phyloP scores from a whole-genome alignment of 345 rosid species.

The Euphorbia pulcherrima region DNA sequence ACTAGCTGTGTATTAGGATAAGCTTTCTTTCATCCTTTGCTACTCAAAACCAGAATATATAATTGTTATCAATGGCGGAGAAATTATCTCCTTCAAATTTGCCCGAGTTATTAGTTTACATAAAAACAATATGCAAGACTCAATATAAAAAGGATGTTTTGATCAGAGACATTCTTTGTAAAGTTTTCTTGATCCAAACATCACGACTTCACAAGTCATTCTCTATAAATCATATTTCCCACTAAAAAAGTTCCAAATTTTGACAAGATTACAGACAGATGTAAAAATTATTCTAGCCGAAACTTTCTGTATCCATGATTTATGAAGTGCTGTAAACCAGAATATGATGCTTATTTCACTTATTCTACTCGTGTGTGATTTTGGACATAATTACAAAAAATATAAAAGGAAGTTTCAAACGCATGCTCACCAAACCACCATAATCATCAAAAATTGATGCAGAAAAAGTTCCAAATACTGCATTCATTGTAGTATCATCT shows the following conservation, averaged over 20 bases:
- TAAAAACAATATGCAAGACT: neutral
- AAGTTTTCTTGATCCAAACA: neutral
- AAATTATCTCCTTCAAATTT: neutral
- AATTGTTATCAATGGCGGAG: neutral
- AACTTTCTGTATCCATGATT: neutral
- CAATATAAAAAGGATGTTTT: neutral
- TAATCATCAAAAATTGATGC: conserved; percentile 92
- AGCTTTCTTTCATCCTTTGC: neutral
- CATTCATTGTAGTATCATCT: conserved; percentile 71
- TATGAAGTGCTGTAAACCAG: neutral
- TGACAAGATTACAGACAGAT: neutral
- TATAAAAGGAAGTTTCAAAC: neutral
- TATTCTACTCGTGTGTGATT: neutral
- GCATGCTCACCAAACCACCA: conserved; percentile 83
- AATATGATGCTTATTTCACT: neutral
- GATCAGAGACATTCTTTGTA: neutral
- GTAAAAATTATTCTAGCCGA: neutral
- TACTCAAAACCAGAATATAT: neutral
- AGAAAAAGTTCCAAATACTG: conserved; percentile 72
- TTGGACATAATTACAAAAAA: neutral
- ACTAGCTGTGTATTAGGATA: neutral
- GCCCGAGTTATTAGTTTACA: neutral
- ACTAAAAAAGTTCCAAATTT: neutral
- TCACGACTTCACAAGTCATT: neutral
- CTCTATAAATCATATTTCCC: neutral